Evolutionary conservation across 768 basidiomycete species (phyloP), one percentile per base, ranked within the genome.

Genomic region (Suillus sp.): DNA sequence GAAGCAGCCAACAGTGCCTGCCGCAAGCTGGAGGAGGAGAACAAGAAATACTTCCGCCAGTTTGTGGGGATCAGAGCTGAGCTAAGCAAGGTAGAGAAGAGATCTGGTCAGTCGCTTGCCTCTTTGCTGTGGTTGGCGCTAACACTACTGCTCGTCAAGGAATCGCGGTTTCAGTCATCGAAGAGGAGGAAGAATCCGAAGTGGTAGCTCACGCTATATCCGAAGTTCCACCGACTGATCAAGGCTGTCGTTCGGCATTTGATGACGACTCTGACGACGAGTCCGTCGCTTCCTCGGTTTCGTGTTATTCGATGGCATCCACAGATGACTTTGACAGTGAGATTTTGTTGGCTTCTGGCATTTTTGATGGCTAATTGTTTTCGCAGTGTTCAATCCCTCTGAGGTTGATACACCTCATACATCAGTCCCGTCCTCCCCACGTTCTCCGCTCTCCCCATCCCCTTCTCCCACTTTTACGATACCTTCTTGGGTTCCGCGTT

Each of bases 261-360:
- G 51, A 53, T n/a, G 32, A 53, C 1, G 51, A 53, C 51, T n/a
- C 51, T 53, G 51, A 53, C 32, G 51, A 53, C 11, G 51, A 34
- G 51, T 34, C 51, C 11, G n/a, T 53, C 20, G 10, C 51, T 34
- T 53, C 51, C 10, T 53, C 51, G 20, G 32, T 32, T 9, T 53
- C 51, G 3, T 53, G 32, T 10, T 53, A 53, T 32, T 53, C 51
- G 5, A 53, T 53, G 51, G 51, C 51, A 32, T 53, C 30, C 6
- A 32, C 51, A 20, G 51, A 53, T 34, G 51, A 53, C 32, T 53
- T 53, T n/a, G 51, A 53, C 20, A 6, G 51, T 53, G 20, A 53
- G 51, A 2, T 53, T 53, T 53, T 32, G 32, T 53, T 11, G 20
- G 5, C 20, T n/a, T n/a, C 5, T n/a, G 20, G 20, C 51, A 5